Conservation (phyloP, 2,329 filamentous ascomycete species). For the Exserohilum turcica region DNA sequence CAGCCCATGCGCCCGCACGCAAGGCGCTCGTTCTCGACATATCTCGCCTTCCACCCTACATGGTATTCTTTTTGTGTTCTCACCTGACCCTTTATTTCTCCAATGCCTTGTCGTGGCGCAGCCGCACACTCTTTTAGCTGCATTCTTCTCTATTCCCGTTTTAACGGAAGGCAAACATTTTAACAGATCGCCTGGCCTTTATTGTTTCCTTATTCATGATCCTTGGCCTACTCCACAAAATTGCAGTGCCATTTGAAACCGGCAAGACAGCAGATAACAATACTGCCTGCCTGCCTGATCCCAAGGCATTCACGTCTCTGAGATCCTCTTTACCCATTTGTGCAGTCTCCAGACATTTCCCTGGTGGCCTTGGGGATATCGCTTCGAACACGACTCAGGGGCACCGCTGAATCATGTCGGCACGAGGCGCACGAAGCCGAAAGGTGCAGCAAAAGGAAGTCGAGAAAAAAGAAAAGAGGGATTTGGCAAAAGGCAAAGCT, state of each 20-base stretch:
- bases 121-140: constrained; percentile 22
- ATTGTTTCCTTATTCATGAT: not conserved
- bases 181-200: constrained; percentile 1
- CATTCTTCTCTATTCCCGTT: constrained; percentile 10
- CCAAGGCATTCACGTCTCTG: not conserved
- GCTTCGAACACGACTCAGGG: not conserved
- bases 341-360: not conserved
- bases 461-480: constrained; percentile 48
- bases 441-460: constrained; percentile 50
- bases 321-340: not conserved
- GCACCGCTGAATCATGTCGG: constrained; percentile 40
- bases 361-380: no score
- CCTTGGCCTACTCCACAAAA: not conserved
- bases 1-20: constrained; percentile 22
- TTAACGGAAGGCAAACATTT: not conserved
- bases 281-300: not conserved
- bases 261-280: not conserved
- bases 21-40: constrained; percentile 16
- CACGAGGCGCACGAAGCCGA: constrained; percentile 47
- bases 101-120: constrained; percentile 10
- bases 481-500: constrained; percentile 37
- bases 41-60: constrained; percentile 13
- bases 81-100: constrained; percentile 2
- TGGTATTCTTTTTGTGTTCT: constrained; percentile 2
- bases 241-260: not conserved